Base-by-base conservation (phyloP, 345 rosid genomes). In the Dimocarpus longan region DNA sequence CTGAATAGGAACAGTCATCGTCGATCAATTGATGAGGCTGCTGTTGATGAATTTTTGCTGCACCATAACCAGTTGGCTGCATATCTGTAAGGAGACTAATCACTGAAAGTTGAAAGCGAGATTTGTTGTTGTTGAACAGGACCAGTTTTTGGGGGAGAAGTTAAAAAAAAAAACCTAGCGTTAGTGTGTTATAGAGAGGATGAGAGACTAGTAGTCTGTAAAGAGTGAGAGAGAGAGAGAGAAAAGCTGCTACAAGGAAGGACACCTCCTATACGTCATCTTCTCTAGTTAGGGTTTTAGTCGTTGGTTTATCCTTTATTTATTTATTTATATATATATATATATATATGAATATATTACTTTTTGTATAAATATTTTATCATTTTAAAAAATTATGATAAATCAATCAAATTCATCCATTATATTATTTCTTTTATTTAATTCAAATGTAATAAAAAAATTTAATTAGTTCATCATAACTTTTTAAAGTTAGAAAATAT, bases 21-120 rank as follows among this genome's bases (percentile, higher is more conserved):
- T 52, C 82, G 39, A 79, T 74, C 15, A 73, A 75, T 40, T 57
- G 68, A 2, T 60, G 77, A 8, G 56, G 85, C 8, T 66, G 73
- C 0, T 66, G 71, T 19, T 68, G 82, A 56, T 64, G 22, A 76
- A 28, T 68, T 18, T 59, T 66, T 26, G 81, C 19, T 7, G 43
- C 66, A 26, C 80, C 80, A 71, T 60, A 78, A 71, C 71, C 78
- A 46, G 78, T 19, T 32, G 84, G 70, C 77, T 80, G 82, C 86
- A 78, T 81, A 10, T 44, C 62, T 52, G 22, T 24, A 5, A 46
- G 24, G 37, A 39, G 57, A 37, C 12, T 4, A 71, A 71, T 52
- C 26, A 52, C 6, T 52, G n/a, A 40, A 42, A 69, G n/a, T 54
- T 54, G 8, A 21, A 69, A 24, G 44, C 2, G 59, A 15, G 56